Base-by-base conservation (phyloP, 208 protist species). In the Leishmania braziliensis region DNA sequence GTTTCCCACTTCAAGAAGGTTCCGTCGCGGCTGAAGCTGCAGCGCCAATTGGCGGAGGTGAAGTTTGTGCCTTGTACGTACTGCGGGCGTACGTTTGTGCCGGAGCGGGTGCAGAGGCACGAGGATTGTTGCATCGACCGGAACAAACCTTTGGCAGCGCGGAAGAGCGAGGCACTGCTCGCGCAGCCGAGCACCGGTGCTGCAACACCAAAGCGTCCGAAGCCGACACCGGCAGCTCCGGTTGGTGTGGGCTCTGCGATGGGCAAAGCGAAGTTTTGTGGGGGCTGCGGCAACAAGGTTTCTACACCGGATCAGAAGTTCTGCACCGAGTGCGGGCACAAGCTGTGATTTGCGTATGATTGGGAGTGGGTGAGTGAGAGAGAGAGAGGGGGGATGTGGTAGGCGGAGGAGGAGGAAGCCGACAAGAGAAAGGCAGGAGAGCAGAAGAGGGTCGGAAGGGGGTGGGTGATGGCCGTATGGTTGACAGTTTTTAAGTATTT, bases 1-100 rank as follows among this genome's bases (percentile, higher is more conserved):
- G 90, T 95, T 0, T 95, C 91, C 16, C 87, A 84, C 54, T 95
- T 97, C 78, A 93, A 94, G 83, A 92, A 94, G 63, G 93, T 96
- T 1, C 82, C 80, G 77, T 96, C 93, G 60, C 86, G 90, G 63
- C 66, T 96, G 58, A 90, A 94, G 74, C 23, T 89, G 71, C 84
- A 92, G 80, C 16, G 75, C 26, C 50, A 66, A 62, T 73, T 78
- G 50, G 76, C 89, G 70, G 62, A 84, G 63, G 60, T 20, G 36
- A 81, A 53, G 43, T 78, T 95, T 14, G 81, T 85, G 63, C 84
- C 88, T 43, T 96, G 93, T 77, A 74, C 80, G 60, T 88, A 93
- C 80, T 97, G 94, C 84, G 89, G 85, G 33, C 92, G 95, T 23
- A 95, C 85, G 20, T 98, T 98, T 79, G 81, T 86, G 20, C 88